These are phyloP conservation scores for Phoenix dactylifera DNA, from an alignment of 176 grass and related monocot species.

Conservation along the genomic window DNA sequence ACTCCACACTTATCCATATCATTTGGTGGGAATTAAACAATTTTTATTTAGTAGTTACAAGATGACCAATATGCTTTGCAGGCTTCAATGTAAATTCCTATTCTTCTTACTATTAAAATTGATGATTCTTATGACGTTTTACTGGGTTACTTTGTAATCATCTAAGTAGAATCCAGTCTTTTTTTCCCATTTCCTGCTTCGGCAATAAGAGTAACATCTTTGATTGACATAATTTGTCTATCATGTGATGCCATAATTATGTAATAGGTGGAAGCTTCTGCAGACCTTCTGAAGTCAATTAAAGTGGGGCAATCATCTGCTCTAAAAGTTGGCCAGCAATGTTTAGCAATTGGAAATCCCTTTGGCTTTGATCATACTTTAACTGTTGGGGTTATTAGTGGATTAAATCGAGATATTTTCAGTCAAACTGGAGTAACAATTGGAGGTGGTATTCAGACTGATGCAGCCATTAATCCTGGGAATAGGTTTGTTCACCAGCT, in stretches of 20 bases:
- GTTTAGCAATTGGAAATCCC: constrained; percentile 92
- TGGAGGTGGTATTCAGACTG: constrained; percentile 90
- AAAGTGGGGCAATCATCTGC: constrained; percentile 60
- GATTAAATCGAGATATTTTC: constrained; percentile 91
- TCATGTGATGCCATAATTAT: constrained; percentile 1
- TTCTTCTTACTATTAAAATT: no score
- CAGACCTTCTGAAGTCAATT: constrained; percentile 76
- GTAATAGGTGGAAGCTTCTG: constrained; percentile 68
- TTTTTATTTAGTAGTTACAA: no score
- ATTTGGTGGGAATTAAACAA: no score
- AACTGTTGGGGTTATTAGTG: constrained; percentile 90
- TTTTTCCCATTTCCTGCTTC: no score
- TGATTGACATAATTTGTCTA: no score
- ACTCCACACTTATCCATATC: no score
- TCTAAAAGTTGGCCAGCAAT: constrained; percentile 94
- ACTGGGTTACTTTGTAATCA: no score
- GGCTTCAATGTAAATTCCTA: no score
- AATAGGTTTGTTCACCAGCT: constrained; percentile 46
- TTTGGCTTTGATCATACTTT: constrained; percentile 98
- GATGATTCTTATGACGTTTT: no score
- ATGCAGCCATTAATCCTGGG: constrained; percentile 96
- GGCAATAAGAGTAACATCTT: no score
- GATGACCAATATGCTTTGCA: no score
- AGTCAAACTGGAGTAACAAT: constrained; percentile 92
- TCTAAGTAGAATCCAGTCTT: no score